phyloP scores from a whole-genome alignment of 352 stramenopile species.

The Globisporangium ultimum region DNA sequence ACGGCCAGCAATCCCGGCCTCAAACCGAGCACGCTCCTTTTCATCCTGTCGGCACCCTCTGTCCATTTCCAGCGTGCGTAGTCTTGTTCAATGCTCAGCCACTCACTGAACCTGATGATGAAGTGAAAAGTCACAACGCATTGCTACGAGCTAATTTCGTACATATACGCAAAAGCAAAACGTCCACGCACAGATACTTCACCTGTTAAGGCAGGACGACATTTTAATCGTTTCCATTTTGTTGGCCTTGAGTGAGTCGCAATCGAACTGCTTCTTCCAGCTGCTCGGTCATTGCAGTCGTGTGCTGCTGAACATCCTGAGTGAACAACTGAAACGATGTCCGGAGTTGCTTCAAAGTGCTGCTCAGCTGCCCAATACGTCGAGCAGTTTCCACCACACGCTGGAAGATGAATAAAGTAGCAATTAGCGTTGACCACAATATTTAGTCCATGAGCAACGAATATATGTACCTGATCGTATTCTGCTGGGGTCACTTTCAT shows the following conservation, averaged over 20 bases:
- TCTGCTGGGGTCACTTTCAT: constrained; percentile 27
- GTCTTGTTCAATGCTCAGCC: background rate
- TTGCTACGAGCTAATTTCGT: too few species aligned
- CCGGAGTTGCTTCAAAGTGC: constrained; percentile 41
- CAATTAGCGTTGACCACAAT: background rate
- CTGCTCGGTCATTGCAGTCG: constrained; percentile 43
- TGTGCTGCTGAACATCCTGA: constrained; percentile 43
- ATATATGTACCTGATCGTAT: constrained; percentile 25
- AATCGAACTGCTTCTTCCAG: constrained; percentile 26
- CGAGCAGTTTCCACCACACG: constrained; percentile 25
- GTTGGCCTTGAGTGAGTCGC: background rate
- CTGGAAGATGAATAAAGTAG: constrained; percentile 8
- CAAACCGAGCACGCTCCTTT: constrained; percentile 30
- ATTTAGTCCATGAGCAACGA: background rate
- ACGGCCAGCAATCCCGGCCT: constrained; percentile 13
- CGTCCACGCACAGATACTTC: background rate
- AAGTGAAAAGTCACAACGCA: too few species aligned
- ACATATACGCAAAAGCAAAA: constrained; percentile 2
- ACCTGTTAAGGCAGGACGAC: background rate
- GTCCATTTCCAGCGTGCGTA: constrained; percentile 24
- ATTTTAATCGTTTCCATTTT: background rate
- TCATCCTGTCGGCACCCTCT: constrained; percentile 39
- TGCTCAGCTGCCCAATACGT: constrained; percentile 34
- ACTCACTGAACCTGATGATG: too few species aligned
- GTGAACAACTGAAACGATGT: constrained; percentile 61